A percentile compares a stretch with the other conserved stretches of the same genome.
Conservation (phyloP, 805 yeast genomes). For the Pichia membranifaciens region DNA sequence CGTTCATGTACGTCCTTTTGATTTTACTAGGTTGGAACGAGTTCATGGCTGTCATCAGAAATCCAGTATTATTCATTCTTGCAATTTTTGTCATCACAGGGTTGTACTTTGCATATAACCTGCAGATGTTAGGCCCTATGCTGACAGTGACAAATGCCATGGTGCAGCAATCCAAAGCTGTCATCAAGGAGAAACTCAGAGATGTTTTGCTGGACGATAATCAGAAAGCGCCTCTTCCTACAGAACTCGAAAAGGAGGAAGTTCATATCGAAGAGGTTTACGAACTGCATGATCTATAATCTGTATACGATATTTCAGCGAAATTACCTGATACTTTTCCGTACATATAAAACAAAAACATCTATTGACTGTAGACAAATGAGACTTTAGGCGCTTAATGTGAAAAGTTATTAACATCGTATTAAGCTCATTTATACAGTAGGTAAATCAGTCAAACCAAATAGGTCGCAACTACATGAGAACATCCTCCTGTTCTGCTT, state of each 20-base stretch:
- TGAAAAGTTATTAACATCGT: too few relatives aligned
- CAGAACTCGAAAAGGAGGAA: not conserved
- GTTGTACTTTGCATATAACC: slow-evolving; percentile 57
- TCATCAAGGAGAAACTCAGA: slow-evolving; percentile 56
- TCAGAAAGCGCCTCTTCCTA: too few relatives aligned
- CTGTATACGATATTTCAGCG: not conserved
- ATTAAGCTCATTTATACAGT: too few relatives aligned
- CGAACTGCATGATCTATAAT: slow-evolving; percentile 14
- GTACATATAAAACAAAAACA: too few relatives aligned
- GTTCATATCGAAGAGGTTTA: slow-evolving; percentile 6
- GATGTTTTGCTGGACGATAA: slow-evolving; percentile 51
- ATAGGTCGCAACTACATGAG: slow-evolving; percentile 10
- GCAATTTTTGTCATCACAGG: slow-evolving; percentile 53
- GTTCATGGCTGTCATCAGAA: slow-evolving; percentile 78
- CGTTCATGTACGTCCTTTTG: slow-evolving; percentile 69
- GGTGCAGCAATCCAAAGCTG: slow-evolving; percentile 47
- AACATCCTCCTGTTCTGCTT: slow-evolving; percentile 14
- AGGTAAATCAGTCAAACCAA: too few relatives aligned
- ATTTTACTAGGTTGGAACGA: slow-evolving; percentile 92
- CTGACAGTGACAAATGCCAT: slow-evolving; percentile 52
- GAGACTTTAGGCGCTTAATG: too few relatives aligned
- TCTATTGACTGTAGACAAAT: too few relatives aligned
- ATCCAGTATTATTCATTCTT: slow-evolving; percentile 74
- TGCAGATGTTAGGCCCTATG: slow-evolving; percentile 76
- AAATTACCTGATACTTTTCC: too few relatives aligned